Percentiles rank a stretch among this genome's conserved stretches.
Conservation (phyloP, 768 basidiomycete species). For the Naganishia randhawae region DNA sequence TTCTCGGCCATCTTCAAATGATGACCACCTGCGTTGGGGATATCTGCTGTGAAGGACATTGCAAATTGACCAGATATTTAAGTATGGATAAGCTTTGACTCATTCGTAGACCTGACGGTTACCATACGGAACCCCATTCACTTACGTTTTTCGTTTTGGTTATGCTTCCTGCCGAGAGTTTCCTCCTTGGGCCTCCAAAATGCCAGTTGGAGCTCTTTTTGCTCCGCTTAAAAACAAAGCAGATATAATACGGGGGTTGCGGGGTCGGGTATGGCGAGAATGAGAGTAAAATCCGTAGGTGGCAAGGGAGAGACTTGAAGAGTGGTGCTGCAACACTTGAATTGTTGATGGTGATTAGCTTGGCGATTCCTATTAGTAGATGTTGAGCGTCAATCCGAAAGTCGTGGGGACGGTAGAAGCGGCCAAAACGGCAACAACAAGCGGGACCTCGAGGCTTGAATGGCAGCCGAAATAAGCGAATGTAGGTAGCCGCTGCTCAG, state of each 20-base stretch:
- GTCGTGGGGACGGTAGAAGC: constrained; percentile 7
- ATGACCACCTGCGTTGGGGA: neutral
- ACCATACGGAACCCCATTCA: neutral
- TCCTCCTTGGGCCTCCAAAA: constrained; percentile 10
- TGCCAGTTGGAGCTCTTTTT: constrained; percentile 6
- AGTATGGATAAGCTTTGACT: neutral
- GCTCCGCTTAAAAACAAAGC: neutral
- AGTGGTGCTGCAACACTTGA: neutral
- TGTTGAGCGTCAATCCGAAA: neutral
- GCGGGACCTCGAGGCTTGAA: constrained; percentile 14
- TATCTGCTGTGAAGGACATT: neutral
- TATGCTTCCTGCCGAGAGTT: constrained; percentile 7
- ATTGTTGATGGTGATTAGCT: neutral
- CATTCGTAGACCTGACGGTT: too few relatives aligned
- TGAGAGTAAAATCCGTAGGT: neutral
- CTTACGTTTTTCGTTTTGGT: neutral
- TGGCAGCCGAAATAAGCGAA: constrained; percentile 6
- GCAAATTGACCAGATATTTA: neutral
- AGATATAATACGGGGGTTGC: neutral
- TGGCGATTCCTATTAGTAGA: too few relatives aligned
- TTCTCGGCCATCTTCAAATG: neutral
- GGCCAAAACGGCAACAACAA: constrained; percentile 10
- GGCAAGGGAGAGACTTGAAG: neutral
- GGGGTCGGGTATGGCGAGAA: neutral
- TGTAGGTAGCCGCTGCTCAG: too few relatives aligned